A percentile compares a stretch with the other conserved stretches of the same genome.
Conservation (phyloP, 2,329 filamentous ascomycete species). For the Arthroderma sp. region DNA sequence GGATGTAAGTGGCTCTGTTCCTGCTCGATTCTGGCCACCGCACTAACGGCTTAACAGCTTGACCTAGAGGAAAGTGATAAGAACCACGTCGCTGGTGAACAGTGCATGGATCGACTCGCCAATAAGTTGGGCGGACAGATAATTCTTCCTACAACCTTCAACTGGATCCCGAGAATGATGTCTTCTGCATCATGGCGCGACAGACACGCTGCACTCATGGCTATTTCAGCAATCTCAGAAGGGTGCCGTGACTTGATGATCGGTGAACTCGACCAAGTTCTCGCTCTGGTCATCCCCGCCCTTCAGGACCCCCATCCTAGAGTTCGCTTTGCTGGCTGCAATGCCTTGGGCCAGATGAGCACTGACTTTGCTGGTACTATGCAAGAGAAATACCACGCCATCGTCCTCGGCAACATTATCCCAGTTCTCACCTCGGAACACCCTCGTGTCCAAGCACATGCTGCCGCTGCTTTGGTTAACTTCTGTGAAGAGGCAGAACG, state of each 20-base stretch:
- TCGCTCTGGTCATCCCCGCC: slow-evolving; percentile 87
- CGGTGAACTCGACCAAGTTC: slow-evolving; percentile 81
- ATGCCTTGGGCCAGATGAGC: slow-evolving; percentile 98
- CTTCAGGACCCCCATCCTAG: slow-evolving; percentile 82
- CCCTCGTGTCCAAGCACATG: slow-evolving; percentile 89
- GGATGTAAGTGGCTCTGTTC: slow-evolving; percentile 49
- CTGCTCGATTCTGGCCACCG: not conserved
- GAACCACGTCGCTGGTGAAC: slow-evolving; percentile 94
- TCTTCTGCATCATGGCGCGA: slow-evolving; percentile 89
- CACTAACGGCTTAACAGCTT: slow-evolving; percentile 42
- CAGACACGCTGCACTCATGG: slow-evolving; percentile 93
- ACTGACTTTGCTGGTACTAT: slow-evolving; percentile 97
- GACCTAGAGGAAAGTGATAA: slow-evolving; percentile 92
- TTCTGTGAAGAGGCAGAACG: slow-evolving; percentile 99
- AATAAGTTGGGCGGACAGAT: slow-evolving; percentile 93
- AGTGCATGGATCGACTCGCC: slow-evolving; percentile 93
- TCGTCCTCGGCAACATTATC: slow-evolving; percentile 80
- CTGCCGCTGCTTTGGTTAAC: slow-evolving; percentile 94
- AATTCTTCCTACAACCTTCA: slow-evolving; percentile 87
- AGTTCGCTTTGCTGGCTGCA: slow-evolving; percentile 94
- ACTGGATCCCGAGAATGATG: slow-evolving; percentile 97
- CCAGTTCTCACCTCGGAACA: slow-evolving; percentile 83
- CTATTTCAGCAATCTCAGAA: slow-evolving; percentile 95
- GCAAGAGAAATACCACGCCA: slow-evolving; percentile 88
- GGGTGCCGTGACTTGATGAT: slow-evolving; percentile 94